Conservation (phyloP, 2,329 filamentous ascomycete genomes). For the Neonectria neomacrospora region DNA sequence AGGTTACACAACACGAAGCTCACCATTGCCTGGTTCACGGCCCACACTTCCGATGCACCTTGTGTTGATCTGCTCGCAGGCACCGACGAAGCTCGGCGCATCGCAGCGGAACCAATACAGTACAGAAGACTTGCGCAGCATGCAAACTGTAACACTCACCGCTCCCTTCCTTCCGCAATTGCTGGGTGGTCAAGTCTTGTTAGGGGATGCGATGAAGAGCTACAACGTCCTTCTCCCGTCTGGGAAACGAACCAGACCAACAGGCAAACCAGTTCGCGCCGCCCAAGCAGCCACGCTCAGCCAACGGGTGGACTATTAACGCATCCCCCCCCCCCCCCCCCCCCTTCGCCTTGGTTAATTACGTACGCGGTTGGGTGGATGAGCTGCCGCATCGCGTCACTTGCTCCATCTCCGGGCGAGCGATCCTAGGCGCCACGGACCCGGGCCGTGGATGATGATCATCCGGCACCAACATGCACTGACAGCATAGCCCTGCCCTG, state of each 20-base stretch:
- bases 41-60: conserved; percentile 10
- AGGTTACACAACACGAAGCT: conserved; percentile 19
- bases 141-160: conserved; percentile 1
- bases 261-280: conserved; percentile 10
- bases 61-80: conserved; percentile 15
- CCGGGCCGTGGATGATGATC: conserved; percentile 39
- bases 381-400: conserved; percentile 19
- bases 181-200: not conserved
- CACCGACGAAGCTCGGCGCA: not conserved
- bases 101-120: not conserved
- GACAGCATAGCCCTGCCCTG: conserved; percentile 14
- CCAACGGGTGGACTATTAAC: conserved; percentile 1
- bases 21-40: conserved; percentile 3
- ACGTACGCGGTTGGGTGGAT: not conserved
- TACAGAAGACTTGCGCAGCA: not conserved
- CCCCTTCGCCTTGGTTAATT: not conserved
- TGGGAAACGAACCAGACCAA: conserved; percentile 7
- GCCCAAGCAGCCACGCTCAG: conserved; percentile 2
- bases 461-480: conserved; percentile 24
- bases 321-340: not conserved
- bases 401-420: conserved; percentile 21
- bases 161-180: not conserved
- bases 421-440: conserved; percentile 32
- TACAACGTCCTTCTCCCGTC: not conserved
- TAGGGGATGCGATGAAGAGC: not conserved